Evolutionary conservation across 495 filamentous ascomycete species (phyloP), one percentile per base, ranked within the genome.

Genomic region (Cryomyces minteri): DNA sequence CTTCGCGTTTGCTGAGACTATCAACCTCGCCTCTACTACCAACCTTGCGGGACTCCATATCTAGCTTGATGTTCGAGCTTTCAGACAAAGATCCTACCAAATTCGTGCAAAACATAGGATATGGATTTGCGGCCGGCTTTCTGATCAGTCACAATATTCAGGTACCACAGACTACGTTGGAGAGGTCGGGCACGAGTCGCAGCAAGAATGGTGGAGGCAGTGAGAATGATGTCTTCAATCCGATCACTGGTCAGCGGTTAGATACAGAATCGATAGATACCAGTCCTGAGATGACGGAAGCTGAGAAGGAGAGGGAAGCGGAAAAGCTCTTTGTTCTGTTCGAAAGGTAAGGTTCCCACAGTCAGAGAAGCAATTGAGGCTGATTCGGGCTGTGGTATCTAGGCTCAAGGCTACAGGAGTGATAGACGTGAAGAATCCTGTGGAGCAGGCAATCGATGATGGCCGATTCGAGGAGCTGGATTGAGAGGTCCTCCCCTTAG

Each of bases 321-420:
- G 90, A 98, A 60, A 78, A 73, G 53, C 64, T 98, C 0, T 94
- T 96, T 64, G 85, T 96, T 10, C 67, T 98, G 11, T 98, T 98
- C 62, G 88, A 98, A 62, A 76, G 87, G 84, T 84, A 65, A 25
- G 2, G 2, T 25, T 25, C 18, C 18, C 18, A 25, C 18, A 51
- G 1, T 25, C 18, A 25, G 62, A 54, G 9, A 45, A 10, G 12
- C 39, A 39, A 8, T 12, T 12, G 6, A 38, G 32, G 28, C 33
- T 28, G 8, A 38, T 30, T 38, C 41, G 28, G 29, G 31, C 30
- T 29, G 18, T 25, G 18, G 18, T 25, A 25, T 25, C 18, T 32
- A 93, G 86, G 57, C 60, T 94, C 38, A 86, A 74, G 62, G 75
- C 76, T 51, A 94, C 80, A 40, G 90, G 90, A 11, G 67, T 95